Evolutionary conservation across 495 filamentous ascomycete species (phyloP).

Genomic region (Neurospora hispaniola): DNA sequence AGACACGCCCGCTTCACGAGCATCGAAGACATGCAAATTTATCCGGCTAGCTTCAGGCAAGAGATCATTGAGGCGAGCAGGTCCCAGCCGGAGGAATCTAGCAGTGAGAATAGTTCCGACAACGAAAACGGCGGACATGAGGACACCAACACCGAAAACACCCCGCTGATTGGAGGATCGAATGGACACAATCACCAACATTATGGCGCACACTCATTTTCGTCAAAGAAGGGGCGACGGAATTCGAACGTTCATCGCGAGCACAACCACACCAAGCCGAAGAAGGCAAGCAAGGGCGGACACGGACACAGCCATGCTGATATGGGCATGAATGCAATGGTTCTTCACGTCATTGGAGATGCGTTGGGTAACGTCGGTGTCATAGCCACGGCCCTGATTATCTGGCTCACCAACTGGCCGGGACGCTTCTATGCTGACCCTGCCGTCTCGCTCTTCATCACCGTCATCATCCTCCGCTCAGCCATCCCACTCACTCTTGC

Average conservation of each 20-base stretch:
- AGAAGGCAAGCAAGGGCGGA: slow-evolving; percentile 47
- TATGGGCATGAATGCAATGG: slow-evolving; percentile 95
- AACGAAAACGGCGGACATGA: slow-evolving; percentile 39
- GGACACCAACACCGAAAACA: slow-evolving; percentile 36
- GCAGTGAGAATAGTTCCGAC: slow-evolving; percentile 42
- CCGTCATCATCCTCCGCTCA: slow-evolving; percentile 82
- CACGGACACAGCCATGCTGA: slow-evolving; percentile 71
- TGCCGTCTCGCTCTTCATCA: slow-evolving; percentile 90
- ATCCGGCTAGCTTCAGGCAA: slow-evolving; percentile 84
- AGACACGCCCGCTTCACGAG: slow-evolving; percentile 42
- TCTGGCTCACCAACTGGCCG: slow-evolving; percentile 70
- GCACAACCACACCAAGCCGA: slow-evolving; percentile 78
- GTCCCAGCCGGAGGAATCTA: slow-evolving; percentile 35
- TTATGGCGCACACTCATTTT: slow-evolving; percentile 14
- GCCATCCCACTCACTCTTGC: slow-evolving; percentile 89
- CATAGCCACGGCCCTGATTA: slow-evolving; percentile 82
- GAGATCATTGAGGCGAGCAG: slow-evolving; percentile 74
- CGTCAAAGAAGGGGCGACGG: slow-evolving; percentile 19
- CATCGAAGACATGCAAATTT: slow-evolving; percentile 67
- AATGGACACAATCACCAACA: slow-evolving; percentile 12
- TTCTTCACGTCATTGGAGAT: slow-evolving; percentile 93
- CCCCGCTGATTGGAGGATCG: slow-evolving; percentile 29
- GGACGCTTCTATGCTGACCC: slow-evolving; percentile 73
- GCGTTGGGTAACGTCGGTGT: slow-evolving; percentile 96
- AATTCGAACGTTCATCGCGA: slow-evolving; percentile 41